Conservation (phyloP, 129 eudicot genomes). For the Flaveria trinervia region DNA sequence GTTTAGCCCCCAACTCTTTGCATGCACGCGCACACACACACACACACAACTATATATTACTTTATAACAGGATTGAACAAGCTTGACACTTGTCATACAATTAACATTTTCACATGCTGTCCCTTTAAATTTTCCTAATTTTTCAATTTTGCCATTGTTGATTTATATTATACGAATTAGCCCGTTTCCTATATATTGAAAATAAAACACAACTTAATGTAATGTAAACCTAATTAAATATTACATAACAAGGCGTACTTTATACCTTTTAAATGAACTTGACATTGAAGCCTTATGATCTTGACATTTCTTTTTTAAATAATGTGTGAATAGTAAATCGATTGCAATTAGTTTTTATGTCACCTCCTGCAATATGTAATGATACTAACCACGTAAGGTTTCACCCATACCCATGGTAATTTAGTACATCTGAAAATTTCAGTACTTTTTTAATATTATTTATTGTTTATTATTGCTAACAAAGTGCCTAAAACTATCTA, state of each 20-base stretch:
- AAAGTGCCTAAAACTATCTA: background rate
- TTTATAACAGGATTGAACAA: background rate
- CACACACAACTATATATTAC: background rate
- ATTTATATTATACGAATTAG: background rate
- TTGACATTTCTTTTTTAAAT: background rate
- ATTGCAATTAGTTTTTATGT: background rate
- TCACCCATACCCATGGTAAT: too few species aligned
- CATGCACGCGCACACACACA: background rate
- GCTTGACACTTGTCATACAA: background rate
- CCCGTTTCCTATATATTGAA: background rate
- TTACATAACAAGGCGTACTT: background rate
- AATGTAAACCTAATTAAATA: background rate
- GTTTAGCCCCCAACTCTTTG: background rate
- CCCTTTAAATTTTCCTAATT: background rate
- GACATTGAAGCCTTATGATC: background rate
- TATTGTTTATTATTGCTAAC: background rate
- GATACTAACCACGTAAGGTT: too few species aligned
- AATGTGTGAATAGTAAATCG: background rate
- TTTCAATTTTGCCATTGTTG: background rate
- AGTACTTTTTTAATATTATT: background rate
- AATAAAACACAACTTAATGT: background rate
- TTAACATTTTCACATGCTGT: background rate
- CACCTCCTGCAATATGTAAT: background rate
- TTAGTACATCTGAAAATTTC: background rate
- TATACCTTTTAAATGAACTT: background rate